Evolutionary conservation across 106 monocot species (phyloP), one percentile per base, ranked within the genome.

Genomic region (Dendrobium huoshanense): DNA sequence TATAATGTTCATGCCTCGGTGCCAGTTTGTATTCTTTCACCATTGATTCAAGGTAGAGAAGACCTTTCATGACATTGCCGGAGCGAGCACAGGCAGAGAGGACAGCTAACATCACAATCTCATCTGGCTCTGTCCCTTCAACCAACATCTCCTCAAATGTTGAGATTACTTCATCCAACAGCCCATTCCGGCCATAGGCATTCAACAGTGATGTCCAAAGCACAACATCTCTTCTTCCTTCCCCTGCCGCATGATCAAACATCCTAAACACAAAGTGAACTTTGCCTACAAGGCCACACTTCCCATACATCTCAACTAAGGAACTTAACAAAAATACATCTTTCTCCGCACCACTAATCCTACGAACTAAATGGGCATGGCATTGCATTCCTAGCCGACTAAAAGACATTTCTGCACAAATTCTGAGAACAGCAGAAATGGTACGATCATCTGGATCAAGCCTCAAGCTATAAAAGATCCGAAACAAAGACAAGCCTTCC

Each of bases 271-370:
- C 87, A 13, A 77, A 79, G 59, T 81, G 8, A 61, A 92, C 92
- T 40, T 90, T 87, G 22, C 22, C 40, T n/a, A 80, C 82, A 10
- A 84, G 81, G 7, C 90, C 94, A 29, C 85, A 90, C 75, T 82
- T 92, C 15, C 87, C 94, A 75, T 95, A 95, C 94, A 95, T 92
- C 73, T 92, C 90, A 42, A 95, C 82, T 22, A 95, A 61, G 1
- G 79, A 82, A 41, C 88, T 90, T 41, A 80, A 73, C 40, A 91
- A 54, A 47, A 85, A 80, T 16, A 67, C 75, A 77, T 94, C 91
- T 33, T 47, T 18, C 24, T 79, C 78, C n/a, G 74, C 18, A 67
- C 9, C n/a, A 15, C 49, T 19, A 0, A 65, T 18, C 67, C 80
- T 80, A 15, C 90, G 88, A 7, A 87, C 37, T 4, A 84, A 49